Evolutionary conservation across 2,329 filamentous ascomycete genomes (phyloP).

Genomic region (Coniochaeta sp.): DNA sequence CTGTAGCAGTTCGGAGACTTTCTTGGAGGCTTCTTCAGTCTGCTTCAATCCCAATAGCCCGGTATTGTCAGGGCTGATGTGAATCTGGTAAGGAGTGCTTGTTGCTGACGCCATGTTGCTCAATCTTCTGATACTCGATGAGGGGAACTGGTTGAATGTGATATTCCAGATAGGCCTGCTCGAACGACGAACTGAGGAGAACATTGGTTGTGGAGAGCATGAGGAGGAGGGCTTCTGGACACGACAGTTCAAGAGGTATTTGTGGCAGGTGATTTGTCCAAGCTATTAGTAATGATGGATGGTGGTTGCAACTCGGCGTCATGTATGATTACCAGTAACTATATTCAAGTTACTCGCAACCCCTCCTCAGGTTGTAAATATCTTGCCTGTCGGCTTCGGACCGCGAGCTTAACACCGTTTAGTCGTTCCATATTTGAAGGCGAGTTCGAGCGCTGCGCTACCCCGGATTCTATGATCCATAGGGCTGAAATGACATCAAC

Average conservation of each 20-base stretch:
- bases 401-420: not conserved
- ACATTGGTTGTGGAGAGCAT: not conserved
- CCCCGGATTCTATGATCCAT: not conserved
- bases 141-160: not conserved
- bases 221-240: not conserved
- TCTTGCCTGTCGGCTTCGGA: not conserved
- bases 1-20: constrained; percentile 62
- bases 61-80: constrained; percentile 38
- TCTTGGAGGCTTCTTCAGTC: constrained; percentile 52
- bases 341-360: too few relatives aligned
- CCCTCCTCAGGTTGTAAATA: too few relatives aligned
- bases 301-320: not conserved
- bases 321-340: not conserved
- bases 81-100: constrained; percentile 29
- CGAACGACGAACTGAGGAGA: not conserved
- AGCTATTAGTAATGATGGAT: not conserved
- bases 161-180: not conserved
- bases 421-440: not conserved
- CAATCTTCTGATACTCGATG: not conserved
- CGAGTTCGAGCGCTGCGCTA: not conserved
- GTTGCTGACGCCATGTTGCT: not conserved
- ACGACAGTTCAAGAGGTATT: not conserved
- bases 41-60: constrained; percentile 40
- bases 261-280: not conserved
- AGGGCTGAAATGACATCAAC: not conserved